These are phyloP conservation scores for Solanum neorickii DNA, from an alignment of 257 asterid species.

Conservation along the genomic window DNA sequence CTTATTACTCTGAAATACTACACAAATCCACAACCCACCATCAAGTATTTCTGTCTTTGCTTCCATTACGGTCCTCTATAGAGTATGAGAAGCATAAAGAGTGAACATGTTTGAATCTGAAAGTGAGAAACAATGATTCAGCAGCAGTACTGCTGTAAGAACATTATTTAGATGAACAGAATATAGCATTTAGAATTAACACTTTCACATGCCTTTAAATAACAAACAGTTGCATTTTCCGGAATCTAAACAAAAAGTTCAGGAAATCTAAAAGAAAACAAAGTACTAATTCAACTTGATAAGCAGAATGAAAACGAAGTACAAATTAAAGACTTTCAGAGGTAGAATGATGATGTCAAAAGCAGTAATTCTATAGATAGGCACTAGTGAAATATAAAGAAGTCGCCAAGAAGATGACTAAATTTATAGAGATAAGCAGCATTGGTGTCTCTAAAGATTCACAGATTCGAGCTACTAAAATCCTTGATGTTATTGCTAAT, in stretches of 20 bases:
- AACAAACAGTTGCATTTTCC: slow-evolving; percentile 63
- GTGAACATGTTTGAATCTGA: neutral
- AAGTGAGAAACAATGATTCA: neutral
- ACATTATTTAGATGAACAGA: neutral
- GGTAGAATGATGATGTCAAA: too few relatives aligned
- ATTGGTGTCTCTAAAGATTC: slow-evolving; percentile 93
- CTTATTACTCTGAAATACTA: slow-evolving; percentile 86
- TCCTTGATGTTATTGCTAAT: slow-evolving; percentile 46
- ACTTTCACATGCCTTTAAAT: slow-evolving; percentile 41
- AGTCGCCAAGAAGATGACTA: slow-evolving; percentile 70
- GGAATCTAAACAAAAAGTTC: slow-evolving; percentile 61
- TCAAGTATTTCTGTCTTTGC: slow-evolving; percentile 78
- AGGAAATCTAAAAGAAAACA: slow-evolving; percentile 48
- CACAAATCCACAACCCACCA: slow-evolving; percentile 67
- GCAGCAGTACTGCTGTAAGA: neutral
- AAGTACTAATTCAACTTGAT: too few relatives aligned
- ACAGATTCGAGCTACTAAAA: slow-evolving; percentile 79
- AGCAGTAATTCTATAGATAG: too few relatives aligned
- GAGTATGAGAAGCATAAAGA: slow-evolving; percentile 1
- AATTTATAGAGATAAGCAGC: slow-evolving; percentile 57
- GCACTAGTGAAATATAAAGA: slow-evolving; percentile 51
- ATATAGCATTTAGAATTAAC: neutral
- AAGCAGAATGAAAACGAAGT: too few relatives aligned
- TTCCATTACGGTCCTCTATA: slow-evolving; percentile 82
- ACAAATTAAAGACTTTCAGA: too few relatives aligned